Percentiles rank a stretch among this genome's conserved stretches.
Evolutionary conservation across 352 stramenopile species (phyloP).

Genomic region (Pythium phragmitis): DNA sequence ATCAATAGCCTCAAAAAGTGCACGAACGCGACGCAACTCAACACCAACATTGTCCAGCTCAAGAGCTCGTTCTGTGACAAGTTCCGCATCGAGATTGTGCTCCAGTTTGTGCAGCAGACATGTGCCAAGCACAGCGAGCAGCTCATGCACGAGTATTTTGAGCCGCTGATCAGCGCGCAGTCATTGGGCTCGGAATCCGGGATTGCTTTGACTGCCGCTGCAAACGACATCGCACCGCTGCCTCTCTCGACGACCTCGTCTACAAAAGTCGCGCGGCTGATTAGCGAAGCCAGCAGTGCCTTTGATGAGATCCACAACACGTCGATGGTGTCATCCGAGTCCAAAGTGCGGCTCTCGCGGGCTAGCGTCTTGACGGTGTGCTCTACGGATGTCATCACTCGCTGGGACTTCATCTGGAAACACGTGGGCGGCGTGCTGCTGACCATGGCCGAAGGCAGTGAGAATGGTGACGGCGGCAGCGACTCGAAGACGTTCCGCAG

Average conservation of each 20-base stretch:
- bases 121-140: constrained; percentile 37
- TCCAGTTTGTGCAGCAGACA: constrained; percentile 51
- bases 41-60: constrained; percentile 61
- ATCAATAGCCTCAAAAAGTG: constrained; percentile 69
- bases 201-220: constrained; percentile 14
- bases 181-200: constrained; percentile 31
- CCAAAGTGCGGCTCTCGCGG: constrained; percentile 55
- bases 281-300: constrained; percentile 44
- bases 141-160: constrained; percentile 70
- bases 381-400: constrained; percentile 40
- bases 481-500: constrained; percentile 27
- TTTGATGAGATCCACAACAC: constrained; percentile 65
- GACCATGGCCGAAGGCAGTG: constrained; percentile 39
- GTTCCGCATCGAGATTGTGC: constrained; percentile 58
- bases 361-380: constrained; percentile 50
- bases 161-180: constrained; percentile 42
- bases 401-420: constrained; percentile 56
- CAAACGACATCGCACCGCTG: constrained; percentile 1
- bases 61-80: constrained; percentile 66
- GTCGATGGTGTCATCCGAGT: constrained; percentile 72
- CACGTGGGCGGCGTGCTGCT: constrained; percentile 47
- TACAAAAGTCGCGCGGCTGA: constrained; percentile 45
- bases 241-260: neutral
- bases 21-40: constrained; percentile 57
- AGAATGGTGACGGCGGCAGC: constrained; percentile 17